These are phyloP conservation scores for Magnusiomyces suaveolens DNA, from an alignment of 1,139 yeast genomes.

Conservation along the genomic window DNA sequence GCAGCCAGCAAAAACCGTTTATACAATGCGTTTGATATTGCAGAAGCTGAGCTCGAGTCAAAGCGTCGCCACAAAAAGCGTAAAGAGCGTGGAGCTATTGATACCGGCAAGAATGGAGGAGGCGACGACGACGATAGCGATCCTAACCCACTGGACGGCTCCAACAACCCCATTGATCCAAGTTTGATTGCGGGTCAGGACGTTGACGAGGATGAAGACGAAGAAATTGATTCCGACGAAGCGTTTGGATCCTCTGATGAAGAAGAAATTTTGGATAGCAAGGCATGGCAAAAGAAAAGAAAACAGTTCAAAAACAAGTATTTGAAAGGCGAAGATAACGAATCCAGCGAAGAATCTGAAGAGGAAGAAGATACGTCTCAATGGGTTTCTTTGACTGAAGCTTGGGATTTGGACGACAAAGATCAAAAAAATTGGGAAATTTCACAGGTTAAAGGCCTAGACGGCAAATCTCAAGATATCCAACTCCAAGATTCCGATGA, in stretches of 20 bases:
- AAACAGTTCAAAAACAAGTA: slow-evolving; percentile 15
- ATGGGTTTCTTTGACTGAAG: slow-evolving; percentile 67
- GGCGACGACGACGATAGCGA: slow-evolving; percentile 28
- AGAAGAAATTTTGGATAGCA: slow-evolving; percentile 20
- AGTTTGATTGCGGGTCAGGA: slow-evolving; percentile 20
- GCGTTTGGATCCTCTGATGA: slow-evolving; percentile 32
- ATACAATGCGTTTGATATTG: slow-evolving; percentile 44
- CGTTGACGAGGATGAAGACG: slow-evolving; percentile 35
- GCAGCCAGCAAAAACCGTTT: slow-evolving; percentile 21
- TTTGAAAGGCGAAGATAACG: slow-evolving; percentile 16
- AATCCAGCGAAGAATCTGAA: slow-evolving; percentile 33
- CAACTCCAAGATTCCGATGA: slow-evolving; percentile 12
- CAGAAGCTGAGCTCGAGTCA: slow-evolving; percentile 30
- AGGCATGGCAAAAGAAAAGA: slow-evolving; percentile 19
- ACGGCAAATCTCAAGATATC: slow-evolving; percentile 14
- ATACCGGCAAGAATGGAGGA: slow-evolving; percentile 10
- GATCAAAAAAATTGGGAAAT: slow-evolving; percentile 22
- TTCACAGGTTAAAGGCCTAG: slow-evolving; percentile 13
- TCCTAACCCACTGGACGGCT: slow-evolving; percentile 31
- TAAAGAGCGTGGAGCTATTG: slow-evolving; percentile 12
- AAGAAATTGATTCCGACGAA: slow-evolving; percentile 39
- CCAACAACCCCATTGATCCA: slow-evolving; percentile 15
- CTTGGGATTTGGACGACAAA: slow-evolving; percentile 75
- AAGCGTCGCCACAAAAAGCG: slow-evolving; percentile 13
- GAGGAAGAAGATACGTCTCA: slow-evolving; percentile 59